Conservation (phyloP, 768 basidiomycete species). For the Favolaschia claudopus region DNA sequence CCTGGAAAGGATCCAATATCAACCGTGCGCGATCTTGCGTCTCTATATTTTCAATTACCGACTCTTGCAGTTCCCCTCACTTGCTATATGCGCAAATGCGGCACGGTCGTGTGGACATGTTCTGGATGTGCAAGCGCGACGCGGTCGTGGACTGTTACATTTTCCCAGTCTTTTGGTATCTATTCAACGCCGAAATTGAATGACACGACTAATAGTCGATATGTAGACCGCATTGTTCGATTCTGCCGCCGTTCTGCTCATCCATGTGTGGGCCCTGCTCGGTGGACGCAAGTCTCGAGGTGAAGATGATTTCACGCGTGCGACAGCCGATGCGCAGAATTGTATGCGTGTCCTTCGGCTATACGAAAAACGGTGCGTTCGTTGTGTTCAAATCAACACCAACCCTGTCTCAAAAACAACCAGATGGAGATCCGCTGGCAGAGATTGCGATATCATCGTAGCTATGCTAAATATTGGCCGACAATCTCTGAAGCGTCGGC, state of each 20-base stretch:
- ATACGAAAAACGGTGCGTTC: conserved; percentile 7
- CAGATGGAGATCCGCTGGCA: conserved; percentile 3
- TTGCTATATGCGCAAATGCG: conserved; percentile 60
- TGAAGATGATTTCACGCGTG: conserved; percentile 26
- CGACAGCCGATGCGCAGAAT: conserved; percentile 46
- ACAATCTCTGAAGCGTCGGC: no score
- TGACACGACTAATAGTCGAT: conserved; percentile 1
- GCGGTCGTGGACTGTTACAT: conserved; percentile 8
- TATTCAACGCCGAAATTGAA: background rate
- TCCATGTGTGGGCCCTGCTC: conserved; percentile 59
- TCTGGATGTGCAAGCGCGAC: conserved; percentile 50
- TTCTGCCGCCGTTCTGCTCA: conserved; percentile 59
- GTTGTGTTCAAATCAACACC: background rate
- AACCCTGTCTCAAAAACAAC: background rate
- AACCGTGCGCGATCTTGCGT: background rate
- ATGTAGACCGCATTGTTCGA: conserved; percentile 49
- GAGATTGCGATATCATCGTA: conserved; percentile 8
- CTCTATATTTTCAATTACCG: background rate
- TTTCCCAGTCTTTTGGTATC: background rate
- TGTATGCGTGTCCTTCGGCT: conserved; percentile 40
- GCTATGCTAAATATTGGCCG: conserved; percentile 4
- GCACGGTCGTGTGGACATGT: conserved; percentile 63
- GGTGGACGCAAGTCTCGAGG: background rate
- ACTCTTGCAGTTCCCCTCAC: conserved; percentile 44
- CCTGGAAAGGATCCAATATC: background rate